Evolutionary conservation across 2,329 filamentous ascomycete species (phyloP), one percentile per base, ranked within the genome.

Genomic region (Macrophomina phaseolina): DNA sequence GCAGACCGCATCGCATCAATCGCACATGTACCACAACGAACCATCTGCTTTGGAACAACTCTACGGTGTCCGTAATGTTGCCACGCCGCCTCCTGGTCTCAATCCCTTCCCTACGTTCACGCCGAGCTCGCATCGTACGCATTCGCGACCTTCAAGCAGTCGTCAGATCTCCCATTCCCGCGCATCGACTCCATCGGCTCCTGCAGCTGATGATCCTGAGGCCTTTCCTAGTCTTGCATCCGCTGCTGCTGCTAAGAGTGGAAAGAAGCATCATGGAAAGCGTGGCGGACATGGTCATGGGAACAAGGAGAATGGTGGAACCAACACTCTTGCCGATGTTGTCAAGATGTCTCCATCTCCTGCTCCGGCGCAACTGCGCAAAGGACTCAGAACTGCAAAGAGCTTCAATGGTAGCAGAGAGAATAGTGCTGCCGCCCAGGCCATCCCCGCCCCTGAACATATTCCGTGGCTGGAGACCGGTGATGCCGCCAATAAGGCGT

Each of bases 391-490:
- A 42, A 84, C 89, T 45, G 89, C 90, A 70, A 89, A 89, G 68
- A 91, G 87, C 76, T 86, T 88, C 49, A 85, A 85, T 11, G 89
- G 85, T 66, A 83, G 87, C 56, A 87, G 87, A 23, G 92, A 97
- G 78, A 92, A 94, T 73, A 95, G 90, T 75, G 85, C 87, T 32
- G 90, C 93, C 36, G 91, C 93, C 16, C 90, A 92, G 76, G 90
- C 92, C 1, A 98, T 99, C 66, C 87, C 92, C 18, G 88, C 89
- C 67, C 95, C 95, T 9, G 93, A 95, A 75, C 91, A 97, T 72
- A 93, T 99, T 55, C 95, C 95, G 0, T 99, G 95, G 95, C 82
- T 98, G 4, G 94, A 97, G 79, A 98, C 95, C 2, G 95, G 95
- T 28, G 90, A 94, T 64, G 89, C 88, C 70, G 92, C 92, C 70